These are phyloP conservation scores for Anthoceros angustus DNA, from an alignment of 225 moss, liverwort and hornwort genomes.

Conservation along the genomic window DNA sequence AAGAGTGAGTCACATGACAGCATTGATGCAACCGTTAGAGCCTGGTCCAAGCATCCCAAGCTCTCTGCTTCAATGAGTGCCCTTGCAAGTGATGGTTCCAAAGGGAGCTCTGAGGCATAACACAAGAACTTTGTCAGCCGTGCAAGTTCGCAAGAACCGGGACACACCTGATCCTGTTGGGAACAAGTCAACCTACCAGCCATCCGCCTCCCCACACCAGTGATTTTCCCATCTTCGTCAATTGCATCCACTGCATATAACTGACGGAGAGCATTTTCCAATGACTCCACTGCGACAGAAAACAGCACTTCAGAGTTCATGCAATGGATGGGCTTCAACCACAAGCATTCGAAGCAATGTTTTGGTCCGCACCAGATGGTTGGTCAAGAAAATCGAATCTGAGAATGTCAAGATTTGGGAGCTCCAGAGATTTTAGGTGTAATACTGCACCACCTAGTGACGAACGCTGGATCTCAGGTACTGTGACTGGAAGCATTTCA, in stretches of 20 bases:
- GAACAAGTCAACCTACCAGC: constrained; percentile 20
- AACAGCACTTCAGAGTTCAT: background rate
- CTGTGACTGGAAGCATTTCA: constrained; percentile 60
- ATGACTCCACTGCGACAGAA: constrained; percentile 35
- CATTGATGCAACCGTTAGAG: constrained; percentile 83
- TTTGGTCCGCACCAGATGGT: constrained; percentile 15
- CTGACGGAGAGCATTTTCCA: constrained; percentile 87
- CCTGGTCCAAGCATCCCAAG: constrained; percentile 69
- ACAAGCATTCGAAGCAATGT: background rate
- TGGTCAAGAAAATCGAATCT: constrained; percentile 88
- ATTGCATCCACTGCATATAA: constrained; percentile 78
- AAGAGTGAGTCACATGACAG: constrained; percentile 82
- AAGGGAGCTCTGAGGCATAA: constrained; percentile 40
- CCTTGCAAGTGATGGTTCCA: constrained; percentile 76
- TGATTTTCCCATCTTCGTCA: constrained; percentile 40
- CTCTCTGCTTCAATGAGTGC: constrained; percentile 76
- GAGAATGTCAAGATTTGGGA: constrained; percentile 82
- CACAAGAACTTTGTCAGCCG: background rate
- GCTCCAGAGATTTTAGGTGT: constrained; percentile 85
- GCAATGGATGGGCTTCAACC: background rate
- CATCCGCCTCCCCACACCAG: constrained; percentile 58
- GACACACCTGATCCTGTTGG: background rate
- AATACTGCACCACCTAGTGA: constrained; percentile 79
- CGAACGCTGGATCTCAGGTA: constrained; percentile 98
- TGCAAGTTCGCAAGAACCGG: too few species aligned